A percentile compares a stretch with the other conserved stretches of the same genome.
Conservation (phyloP, 2,329 filamentous ascomycete species). For the Curvularia lunata region DNA sequence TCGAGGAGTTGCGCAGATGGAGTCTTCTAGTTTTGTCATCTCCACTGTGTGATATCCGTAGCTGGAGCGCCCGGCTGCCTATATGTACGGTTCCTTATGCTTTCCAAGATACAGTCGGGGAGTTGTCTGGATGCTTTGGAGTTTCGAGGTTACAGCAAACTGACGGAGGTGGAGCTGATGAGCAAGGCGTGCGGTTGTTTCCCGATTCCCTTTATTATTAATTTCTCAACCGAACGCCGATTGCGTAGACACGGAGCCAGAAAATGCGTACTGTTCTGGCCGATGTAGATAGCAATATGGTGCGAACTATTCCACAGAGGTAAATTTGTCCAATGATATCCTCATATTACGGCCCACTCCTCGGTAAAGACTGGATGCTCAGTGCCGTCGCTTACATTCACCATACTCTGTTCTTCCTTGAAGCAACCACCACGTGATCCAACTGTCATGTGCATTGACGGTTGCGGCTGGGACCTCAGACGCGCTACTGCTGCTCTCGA, state of each 20-base stretch:
- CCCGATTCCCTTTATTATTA: conserved; percentile 27
- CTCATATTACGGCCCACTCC: background rate
- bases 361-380: background rate
- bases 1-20: background rate
- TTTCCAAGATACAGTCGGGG: background rate
- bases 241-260: conserved; percentile 9
- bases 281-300: conserved; percentile 14
- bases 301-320: conserved; percentile 8
- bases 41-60: conserved; percentile 20
- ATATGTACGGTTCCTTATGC: background rate
- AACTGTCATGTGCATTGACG: conserved; percentile 13
- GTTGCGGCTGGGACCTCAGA: conserved; percentile 3
- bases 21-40: conserved; percentile 25
- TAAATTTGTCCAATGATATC: background rate
- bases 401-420: background rate
- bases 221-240: conserved; percentile 15
- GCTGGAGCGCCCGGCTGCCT: background rate
- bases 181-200: conserved; percentile 21
- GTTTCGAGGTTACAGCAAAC: background rate
- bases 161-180: background rate
- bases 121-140: background rate
- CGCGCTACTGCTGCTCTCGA: conserved; percentile 14
- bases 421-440: conserved; percentile 11
- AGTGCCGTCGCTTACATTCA: background rate
- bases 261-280: conserved; percentile 12